These are phyloP conservation scores for Phytophthora fragariaefolia DNA, from an alignment of 352 stramenopile genomes.

Conservation along the genomic window DNA sequence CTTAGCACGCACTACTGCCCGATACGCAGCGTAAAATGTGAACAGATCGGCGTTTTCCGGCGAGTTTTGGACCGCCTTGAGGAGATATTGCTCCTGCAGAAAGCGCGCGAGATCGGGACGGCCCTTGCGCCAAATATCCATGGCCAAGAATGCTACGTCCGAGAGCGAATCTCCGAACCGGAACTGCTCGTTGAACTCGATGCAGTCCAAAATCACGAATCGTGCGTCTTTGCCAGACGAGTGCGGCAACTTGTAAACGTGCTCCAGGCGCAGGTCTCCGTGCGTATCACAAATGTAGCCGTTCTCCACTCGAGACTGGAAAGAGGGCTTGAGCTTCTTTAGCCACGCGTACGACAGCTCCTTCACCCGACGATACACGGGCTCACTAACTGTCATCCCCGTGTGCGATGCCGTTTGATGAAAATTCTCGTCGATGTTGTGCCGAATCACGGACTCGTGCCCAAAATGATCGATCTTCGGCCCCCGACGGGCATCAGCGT, in stretches of 20 bases:
- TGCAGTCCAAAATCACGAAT: slow-evolving; percentile 74
- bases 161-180: slow-evolving; percentile 70
- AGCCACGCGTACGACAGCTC: slow-evolving; percentile 59
- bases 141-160: slow-evolving; percentile 72
- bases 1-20: slow-evolving; percentile 73
- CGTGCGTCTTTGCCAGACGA: not conserved
- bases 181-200: slow-evolving; percentile 87
- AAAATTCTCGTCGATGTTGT: slow-evolving; percentile 83
- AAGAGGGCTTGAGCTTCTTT: slow-evolving; percentile 43
- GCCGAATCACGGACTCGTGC: slow-evolving; percentile 50
- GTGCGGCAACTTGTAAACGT: slow-evolving; percentile 59
- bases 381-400: slow-evolving; percentile 48
- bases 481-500: slow-evolving; percentile 57
- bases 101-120: slow-evolving; percentile 57
- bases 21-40: slow-evolving; percentile 71
- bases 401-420: slow-evolving; percentile 60
- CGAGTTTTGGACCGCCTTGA: slow-evolving; percentile 53
- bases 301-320: slow-evolving; percentile 56
- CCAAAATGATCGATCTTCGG: slow-evolving; percentile 69
- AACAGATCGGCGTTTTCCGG: slow-evolving; percentile 58
- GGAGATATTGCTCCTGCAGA: slow-evolving; percentile 63
- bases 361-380: slow-evolving; percentile 60
- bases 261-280: slow-evolving; percentile 70
- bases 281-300: slow-evolving; percentile 75
- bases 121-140: slow-evolving; percentile 73